These are phyloP conservation scores for Coemansia sp. DNA, from an alignment of 192 early-diverging fungal genomes.

Conservation along the genomic window DNA sequence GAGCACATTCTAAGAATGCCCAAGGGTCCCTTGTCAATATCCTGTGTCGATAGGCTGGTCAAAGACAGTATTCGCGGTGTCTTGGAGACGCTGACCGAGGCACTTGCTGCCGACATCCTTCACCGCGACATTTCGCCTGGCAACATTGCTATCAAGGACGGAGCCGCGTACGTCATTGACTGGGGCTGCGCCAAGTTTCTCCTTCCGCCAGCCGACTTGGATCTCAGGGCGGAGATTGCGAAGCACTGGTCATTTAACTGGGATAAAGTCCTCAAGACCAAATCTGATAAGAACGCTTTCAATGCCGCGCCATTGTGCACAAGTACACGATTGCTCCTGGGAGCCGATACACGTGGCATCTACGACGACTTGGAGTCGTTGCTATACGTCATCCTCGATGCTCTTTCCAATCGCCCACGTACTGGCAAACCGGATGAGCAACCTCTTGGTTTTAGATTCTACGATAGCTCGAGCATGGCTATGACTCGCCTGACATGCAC, in stretches of 20 bases:
- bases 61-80: slow-evolving; percentile 5
- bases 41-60: neutral
- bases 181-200: slow-evolving; percentile 16
- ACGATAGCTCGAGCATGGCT: neutral
- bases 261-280: neutral
- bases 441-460: neutral
- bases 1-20: neutral
- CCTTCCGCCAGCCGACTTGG: neutral
- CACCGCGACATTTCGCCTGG: slow-evolving; percentile 27
- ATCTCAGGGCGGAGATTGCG: neutral
- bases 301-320: neutral
- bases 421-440: neutral
- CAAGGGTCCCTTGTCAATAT: neutral
- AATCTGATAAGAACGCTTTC: neutral
- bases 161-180: neutral
- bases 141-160: slow-evolving; percentile 14
- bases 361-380: slow-evolving; percentile 23
- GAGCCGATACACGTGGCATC: neutral
- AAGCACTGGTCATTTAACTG: neutral
- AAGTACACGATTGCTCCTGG: slow-evolving; percentile 9
- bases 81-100: neutral
- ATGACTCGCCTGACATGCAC: neutral
- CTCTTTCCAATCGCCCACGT: neutral
- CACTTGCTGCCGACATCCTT: slow-evolving; percentile 8
- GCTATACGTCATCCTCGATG: slow-evolving; percentile 6